These are phyloP conservation scores for Tetracentron sinense DNA, from an alignment of 164 flowering plant species.

Conservation along the genomic window DNA sequence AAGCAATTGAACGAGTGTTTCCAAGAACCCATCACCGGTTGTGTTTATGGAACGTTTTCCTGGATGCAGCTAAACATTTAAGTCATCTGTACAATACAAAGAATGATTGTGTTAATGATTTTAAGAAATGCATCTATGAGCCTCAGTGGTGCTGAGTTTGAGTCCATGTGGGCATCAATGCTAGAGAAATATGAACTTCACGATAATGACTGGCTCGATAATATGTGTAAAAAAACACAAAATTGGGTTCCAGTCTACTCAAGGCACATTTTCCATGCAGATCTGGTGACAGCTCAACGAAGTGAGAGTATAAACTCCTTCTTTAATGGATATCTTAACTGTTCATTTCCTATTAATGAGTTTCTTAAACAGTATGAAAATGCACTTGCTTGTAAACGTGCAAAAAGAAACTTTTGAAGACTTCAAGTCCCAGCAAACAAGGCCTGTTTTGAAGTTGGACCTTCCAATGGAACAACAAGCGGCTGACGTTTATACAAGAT, in stretches of 20 bases:
- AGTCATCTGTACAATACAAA: background rate
- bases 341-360: background rate
- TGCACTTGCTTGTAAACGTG: background rate
- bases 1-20: constrained; percentile 3
- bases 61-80: background rate
- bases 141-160: constrained; percentile 1
- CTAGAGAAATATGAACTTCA: background rate
- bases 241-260: constrained; percentile 4
- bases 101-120: background rate
- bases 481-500: background rate
- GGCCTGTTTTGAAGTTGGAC: constrained; percentile 1
- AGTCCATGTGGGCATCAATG: background rate
- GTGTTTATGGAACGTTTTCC: background rate
- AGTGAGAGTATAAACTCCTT: background rate
- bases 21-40: background rate
- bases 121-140: background rate
- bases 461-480: constrained; percentile 3
- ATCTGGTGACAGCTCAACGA: background rate
- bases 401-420: background rate
- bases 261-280: constrained; percentile 1
- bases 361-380: background rate
- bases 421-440: constrained; percentile 1
- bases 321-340: constrained; percentile 1
- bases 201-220: background rate
- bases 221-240: background rate